These are phyloP conservation scores for Cercis canadensis DNA, from an alignment of 306 rosid species.

Conservation along the genomic window DNA sequence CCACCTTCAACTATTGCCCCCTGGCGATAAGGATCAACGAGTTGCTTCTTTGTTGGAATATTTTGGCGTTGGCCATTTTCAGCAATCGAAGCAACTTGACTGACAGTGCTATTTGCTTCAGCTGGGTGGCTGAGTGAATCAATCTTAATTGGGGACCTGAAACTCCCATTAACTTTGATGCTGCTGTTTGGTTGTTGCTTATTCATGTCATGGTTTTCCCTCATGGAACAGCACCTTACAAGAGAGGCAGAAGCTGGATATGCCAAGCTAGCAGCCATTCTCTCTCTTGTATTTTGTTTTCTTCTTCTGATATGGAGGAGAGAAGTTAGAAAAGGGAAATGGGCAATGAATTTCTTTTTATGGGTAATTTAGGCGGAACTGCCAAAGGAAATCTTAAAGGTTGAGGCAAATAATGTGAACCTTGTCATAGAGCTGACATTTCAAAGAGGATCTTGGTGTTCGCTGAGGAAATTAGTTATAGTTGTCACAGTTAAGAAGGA, in stretches of 20 bases:
- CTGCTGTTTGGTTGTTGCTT: slow-evolving; percentile 46
- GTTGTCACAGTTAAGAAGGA: slow-evolving; percentile 19
- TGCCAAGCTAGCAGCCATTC: slow-evolving; percentile 46
- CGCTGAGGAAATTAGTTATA: slow-evolving; percentile 28
- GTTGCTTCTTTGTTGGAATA: slow-evolving; percentile 82
- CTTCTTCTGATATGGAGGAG: slow-evolving; percentile 20
- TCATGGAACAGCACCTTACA: slow-evolving; percentile 54
- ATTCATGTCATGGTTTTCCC: slow-evolving; percentile 48
- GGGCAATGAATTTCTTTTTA: slow-evolving; percentile 27
- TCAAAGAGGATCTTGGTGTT: slow-evolving; percentile 44
- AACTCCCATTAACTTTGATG: slow-evolving; percentile 58
- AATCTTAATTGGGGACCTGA: slow-evolving; percentile 39
- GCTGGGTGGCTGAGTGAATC: slow-evolving; percentile 45
- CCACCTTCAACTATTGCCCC: slow-evolving; percentile 78
- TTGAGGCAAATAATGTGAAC: slow-evolving; percentile 39
- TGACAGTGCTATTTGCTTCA: slow-evolving; percentile 40
- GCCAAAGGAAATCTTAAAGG: slow-evolving; percentile 23
- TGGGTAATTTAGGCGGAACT: slow-evolving; percentile 34
- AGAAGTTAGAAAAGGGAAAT: slow-evolving; percentile 27
- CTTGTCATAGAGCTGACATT: slow-evolving; percentile 41
- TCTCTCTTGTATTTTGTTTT: background rate
- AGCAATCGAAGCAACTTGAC: slow-evolving; percentile 35
- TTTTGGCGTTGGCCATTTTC: slow-evolving; percentile 67
- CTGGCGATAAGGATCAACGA: slow-evolving; percentile 78
- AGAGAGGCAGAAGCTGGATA: slow-evolving; percentile 34